phyloP scores from a whole-genome alignment of 495 filamentous ascomycete genomes.

The Lichenothelia convexa region DNA sequence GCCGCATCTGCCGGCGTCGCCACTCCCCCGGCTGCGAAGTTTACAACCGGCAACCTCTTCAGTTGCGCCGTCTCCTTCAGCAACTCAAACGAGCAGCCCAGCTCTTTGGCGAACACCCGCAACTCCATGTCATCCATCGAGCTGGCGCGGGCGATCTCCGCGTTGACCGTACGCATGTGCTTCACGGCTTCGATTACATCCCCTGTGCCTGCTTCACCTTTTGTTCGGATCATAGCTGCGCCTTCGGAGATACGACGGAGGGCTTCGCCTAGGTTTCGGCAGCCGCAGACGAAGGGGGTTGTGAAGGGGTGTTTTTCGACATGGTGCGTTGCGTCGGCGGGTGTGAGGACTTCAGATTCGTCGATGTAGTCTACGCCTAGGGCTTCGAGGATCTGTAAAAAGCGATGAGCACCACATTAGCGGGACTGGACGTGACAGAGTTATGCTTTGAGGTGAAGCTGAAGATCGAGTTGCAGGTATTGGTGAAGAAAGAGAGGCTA shows the following conservation, averaged over 20 bases:
- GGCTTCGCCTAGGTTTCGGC: constrained; percentile 87
- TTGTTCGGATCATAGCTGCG: constrained; percentile 96
- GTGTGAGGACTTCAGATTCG: constrained; percentile 91
- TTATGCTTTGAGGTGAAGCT: not conserved
- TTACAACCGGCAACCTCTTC: constrained; percentile 82
- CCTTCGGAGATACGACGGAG: constrained; percentile 82
- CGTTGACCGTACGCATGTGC: constrained; percentile 83
- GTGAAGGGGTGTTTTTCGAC: constrained; percentile 74
- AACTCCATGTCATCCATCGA: constrained; percentile 47
- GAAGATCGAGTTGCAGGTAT: not conserved
- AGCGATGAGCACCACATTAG: constrained; percentile 6
- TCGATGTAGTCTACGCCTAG: constrained; percentile 96
- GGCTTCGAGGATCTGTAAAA: constrained; percentile 65
- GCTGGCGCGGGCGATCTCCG: constrained; percentile 58
- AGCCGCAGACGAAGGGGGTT: constrained; percentile 91
- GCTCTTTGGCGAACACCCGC: constrained; percentile 58
- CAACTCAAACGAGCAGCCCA: constrained; percentile 56
- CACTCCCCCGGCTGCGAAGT: constrained; percentile 95
- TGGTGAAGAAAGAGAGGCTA: not conserved
- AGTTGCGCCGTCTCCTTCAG: constrained; percentile 74
- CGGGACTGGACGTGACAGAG: not conserved
- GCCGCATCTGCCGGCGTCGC: constrained; percentile 94
- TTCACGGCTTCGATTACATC: constrained; percentile 93
- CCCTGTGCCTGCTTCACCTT: constrained; percentile 96
- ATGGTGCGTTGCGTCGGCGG: constrained; percentile 78